phyloP scores from a whole-genome alignment of 129 eudicot genomes.

The Glebionis coronaria region DNA sequence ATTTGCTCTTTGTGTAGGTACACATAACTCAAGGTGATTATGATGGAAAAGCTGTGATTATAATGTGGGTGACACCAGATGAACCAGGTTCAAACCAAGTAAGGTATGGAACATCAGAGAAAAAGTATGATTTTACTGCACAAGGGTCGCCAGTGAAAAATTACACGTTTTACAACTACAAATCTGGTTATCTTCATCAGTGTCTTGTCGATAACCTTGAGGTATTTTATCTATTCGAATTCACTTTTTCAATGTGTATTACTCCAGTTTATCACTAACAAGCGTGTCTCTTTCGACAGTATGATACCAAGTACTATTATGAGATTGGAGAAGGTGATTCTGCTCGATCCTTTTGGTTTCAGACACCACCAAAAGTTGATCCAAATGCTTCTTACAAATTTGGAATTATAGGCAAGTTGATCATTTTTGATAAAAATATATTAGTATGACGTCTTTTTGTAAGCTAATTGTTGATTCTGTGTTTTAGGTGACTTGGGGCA shows the following conservation, averaged over 20 bases:
- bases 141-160: slow-evolving; percentile 52
- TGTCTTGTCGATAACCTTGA: slow-evolving; percentile 65
- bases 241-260: slow-evolving; percentile 1
- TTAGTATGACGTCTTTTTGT: slow-evolving; percentile 1
- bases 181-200: slow-evolving; percentile 85
- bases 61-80: slow-evolving; percentile 87
- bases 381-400: slow-evolving; percentile 85
- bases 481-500: slow-evolving; percentile 94
- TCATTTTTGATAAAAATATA: no score
- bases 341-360: slow-evolving; percentile 79
- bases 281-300: slow-evolving; percentile 34
- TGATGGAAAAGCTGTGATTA: slow-evolving; percentile 85
- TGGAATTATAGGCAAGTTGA: slow-evolving; percentile 75
- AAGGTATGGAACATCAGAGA: slow-evolving; percentile 73
- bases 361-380: slow-evolving; percentile 75
- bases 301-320: slow-evolving; percentile 82
- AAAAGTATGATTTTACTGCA: slow-evolving; percentile 59
- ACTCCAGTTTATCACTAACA: neutral
- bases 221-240: slow-evolving; percentile 37
- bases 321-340: slow-evolving; percentile 76
- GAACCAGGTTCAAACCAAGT: slow-evolving; percentile 81
- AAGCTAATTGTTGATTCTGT: neutral
- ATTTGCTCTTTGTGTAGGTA: slow-evolving; percentile 46
- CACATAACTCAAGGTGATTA: slow-evolving; percentile 99
- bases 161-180: slow-evolving; percentile 71